Evolutionary conservation across 106 monocot species (phyloP).

Genomic region (Hemerocallis citrina): DNA sequence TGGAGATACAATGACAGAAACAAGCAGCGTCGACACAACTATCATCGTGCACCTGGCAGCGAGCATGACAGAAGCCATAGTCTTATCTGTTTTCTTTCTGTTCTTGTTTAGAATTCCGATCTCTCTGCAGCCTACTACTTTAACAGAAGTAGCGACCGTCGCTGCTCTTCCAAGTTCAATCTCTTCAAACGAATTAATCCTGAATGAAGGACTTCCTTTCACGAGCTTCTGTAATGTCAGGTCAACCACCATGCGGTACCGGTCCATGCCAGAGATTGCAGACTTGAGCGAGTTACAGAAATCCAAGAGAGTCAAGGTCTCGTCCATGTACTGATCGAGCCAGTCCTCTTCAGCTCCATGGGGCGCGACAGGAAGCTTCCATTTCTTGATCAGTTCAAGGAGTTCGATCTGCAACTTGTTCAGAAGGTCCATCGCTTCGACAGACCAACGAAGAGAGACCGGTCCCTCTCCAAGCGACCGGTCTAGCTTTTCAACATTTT

Average conservation of each 20-base stretch:
- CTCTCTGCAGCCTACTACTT: neutral
- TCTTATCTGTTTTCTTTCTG: conserved; percentile 7
- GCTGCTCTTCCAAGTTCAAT: neutral
- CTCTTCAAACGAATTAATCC: neutral
- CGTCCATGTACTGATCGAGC: conserved; percentile 59
- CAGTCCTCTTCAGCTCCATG: conserved; percentile 27
- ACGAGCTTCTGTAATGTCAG: conserved; percentile 7
- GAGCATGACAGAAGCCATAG: conserved; percentile 22
- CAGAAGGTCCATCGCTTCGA: conserved; percentile 36
- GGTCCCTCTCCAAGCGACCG: conserved; percentile 21
- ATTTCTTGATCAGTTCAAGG: conserved; percentile 29
- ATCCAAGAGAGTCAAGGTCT: conserved; percentile 34
- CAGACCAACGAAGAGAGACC: conserved; percentile 38
- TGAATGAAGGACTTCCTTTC: neutral
- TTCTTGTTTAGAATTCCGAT: neutral
- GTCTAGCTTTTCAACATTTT: conserved; percentile 29
- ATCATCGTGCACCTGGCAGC: conserved; percentile 34
- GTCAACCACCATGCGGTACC: conserved; percentile 37
- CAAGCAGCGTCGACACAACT: conserved; percentile 21
- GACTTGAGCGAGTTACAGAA: conserved; percentile 53
- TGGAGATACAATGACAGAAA: conserved; percentile 28
- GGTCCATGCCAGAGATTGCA: conserved; percentile 20
- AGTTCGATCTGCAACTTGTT: conserved; percentile 49
- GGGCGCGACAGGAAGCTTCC: conserved; percentile 13
- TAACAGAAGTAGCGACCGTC: conserved; percentile 5